Percentiles rank a stretch among this genome's conserved stretches.
Evolutionary conservation across 805 yeast genomes (phyloP).

Genomic region (Saturnispora besseyi): DNA sequence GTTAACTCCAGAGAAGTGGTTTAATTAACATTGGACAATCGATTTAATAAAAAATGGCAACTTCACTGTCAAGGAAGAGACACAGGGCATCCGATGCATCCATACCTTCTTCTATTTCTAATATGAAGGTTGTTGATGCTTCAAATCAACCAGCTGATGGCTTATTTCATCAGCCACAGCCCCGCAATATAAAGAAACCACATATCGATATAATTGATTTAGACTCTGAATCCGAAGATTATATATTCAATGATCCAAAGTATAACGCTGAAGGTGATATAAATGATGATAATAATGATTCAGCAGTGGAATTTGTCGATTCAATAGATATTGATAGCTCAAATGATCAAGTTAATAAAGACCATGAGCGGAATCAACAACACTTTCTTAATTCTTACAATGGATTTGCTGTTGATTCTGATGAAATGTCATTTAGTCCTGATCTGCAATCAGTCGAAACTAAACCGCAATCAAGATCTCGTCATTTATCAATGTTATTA

Average conservation of each 20-base stretch:
- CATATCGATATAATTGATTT: constrained; percentile 28
- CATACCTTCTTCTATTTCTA: background rate
- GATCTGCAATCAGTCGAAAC: background rate
- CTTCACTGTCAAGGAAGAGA: constrained; percentile 6
- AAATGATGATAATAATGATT: constrained; percentile 6
- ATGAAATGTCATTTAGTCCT: constrained; percentile 2
- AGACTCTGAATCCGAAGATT: constrained; percentile 35
- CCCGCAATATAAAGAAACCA: constrained; percentile 10
- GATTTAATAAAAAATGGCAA: background rate
- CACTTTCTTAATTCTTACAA: background rate
- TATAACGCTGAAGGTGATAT: constrained; percentile 1
- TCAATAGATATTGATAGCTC: background rate
- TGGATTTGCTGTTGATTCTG: background rate
- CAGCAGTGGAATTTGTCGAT: constrained; percentile 8
- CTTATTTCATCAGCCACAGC: constrained; percentile 6
- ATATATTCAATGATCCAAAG: constrained; percentile 17
- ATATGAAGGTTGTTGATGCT: background rate
- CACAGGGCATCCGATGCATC: constrained; percentile 6
- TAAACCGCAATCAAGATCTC: constrained; percentile 3
- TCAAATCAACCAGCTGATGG: background rate
- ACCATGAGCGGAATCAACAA: background rate
- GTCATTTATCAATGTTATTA: constrained; percentile 1
- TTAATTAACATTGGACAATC: background rate
- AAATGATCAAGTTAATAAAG: background rate
- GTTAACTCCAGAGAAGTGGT: background rate